A percentile compares a stretch with the other conserved stretches of the same genome.
Evolutionary conservation across 495 filamentous ascomycete genomes (phyloP).

Genomic region (Parmelia sp.): DNA sequence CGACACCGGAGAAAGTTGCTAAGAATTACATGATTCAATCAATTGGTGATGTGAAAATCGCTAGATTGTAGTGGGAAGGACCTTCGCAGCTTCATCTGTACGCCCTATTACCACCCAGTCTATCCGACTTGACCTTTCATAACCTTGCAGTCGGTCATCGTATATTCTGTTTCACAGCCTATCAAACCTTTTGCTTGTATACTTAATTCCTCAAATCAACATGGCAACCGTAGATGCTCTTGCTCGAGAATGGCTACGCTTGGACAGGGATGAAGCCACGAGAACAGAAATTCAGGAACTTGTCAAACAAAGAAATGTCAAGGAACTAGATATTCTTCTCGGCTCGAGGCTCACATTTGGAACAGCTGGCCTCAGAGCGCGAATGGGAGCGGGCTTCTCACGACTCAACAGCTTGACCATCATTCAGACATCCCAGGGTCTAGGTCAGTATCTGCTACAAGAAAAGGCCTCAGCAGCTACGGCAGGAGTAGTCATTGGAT

Average conservation of each 20-base stretch:
- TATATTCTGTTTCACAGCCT: too few species aligned
- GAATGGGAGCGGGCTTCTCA: constrained; percentile 65
- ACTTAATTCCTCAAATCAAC: background rate
- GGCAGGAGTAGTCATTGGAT: constrained; percentile 56
- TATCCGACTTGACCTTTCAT: background rate
- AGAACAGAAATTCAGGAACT: constrained; percentile 54
- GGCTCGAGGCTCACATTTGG: constrained; percentile 59
- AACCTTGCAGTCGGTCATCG: too few species aligned
- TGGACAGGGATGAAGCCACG: constrained; percentile 57
- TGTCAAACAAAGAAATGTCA: constrained; percentile 39
- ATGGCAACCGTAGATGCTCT: constrained; percentile 10
- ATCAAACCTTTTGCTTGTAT: too few species aligned
- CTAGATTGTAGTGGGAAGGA: background rate
- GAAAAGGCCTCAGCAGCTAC: constrained; percentile 34
- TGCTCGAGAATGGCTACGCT: constrained; percentile 52
- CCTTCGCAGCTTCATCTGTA: background rate
- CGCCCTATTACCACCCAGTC: background rate
- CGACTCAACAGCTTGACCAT: constrained; percentile 65
- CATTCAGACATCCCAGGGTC: constrained; percentile 66
- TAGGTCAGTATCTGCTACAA: constrained; percentile 54
- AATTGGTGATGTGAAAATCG: background rate
- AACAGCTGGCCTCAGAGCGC: constrained; percentile 62
- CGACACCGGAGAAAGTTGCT: background rate
- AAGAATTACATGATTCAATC: background rate
- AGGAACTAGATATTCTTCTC: constrained; percentile 53